These are phyloP conservation scores for Microcyclospora tardicrescens DNA, from an alignment of 2,329 filamentous ascomycete genomes.

Conservation along the genomic window DNA sequence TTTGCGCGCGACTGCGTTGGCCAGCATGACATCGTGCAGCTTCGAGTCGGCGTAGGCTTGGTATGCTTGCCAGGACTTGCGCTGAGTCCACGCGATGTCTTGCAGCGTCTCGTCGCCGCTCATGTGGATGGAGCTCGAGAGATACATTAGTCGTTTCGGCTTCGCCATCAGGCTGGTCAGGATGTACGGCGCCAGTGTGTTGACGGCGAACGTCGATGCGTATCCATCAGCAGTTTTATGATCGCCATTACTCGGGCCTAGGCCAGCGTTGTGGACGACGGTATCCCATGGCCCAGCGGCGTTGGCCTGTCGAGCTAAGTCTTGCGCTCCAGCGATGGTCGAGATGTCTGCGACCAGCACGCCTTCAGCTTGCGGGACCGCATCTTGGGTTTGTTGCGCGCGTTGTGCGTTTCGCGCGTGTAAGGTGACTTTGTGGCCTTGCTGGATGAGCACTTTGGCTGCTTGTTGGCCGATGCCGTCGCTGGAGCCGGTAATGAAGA, in stretches of 20 bases:
- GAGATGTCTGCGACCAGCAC: conserved; percentile 43
- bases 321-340: conserved; percentile 38
- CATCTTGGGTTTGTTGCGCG: conserved; percentile 35
- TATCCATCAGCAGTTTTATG: conserved; percentile 35
- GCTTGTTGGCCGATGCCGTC: conserved; percentile 44
- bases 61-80: conserved; percentile 21
- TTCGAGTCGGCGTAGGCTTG: conserved; percentile 43
- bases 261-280: conserved; percentile 46
- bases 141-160: conserved; percentile 39
- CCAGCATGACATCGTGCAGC: conserved; percentile 43
- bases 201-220: conserved; percentile 41
- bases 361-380: conserved; percentile 38
- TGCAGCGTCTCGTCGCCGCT: conserved; percentile 33
- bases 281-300: conserved; percentile 39
- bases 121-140: conserved; percentile 40
- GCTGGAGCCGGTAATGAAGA: conserved; percentile 45
- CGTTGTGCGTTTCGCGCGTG: conserved; percentile 45
- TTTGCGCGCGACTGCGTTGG: conserved; percentile 39
- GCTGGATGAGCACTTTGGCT: conserved; percentile 36
- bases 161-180: conserved; percentile 38
- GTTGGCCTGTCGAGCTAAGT: conserved; percentile 40
- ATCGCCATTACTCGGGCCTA: conserved; percentile 31
- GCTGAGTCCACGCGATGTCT: conserved; percentile 28
- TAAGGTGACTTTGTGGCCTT: conserved; percentile 43
- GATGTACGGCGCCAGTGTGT: conserved; percentile 46